phyloP scores from a whole-genome alignment of 2,329 filamentous ascomycete species.

The Diaporthe caulivora region DNA sequence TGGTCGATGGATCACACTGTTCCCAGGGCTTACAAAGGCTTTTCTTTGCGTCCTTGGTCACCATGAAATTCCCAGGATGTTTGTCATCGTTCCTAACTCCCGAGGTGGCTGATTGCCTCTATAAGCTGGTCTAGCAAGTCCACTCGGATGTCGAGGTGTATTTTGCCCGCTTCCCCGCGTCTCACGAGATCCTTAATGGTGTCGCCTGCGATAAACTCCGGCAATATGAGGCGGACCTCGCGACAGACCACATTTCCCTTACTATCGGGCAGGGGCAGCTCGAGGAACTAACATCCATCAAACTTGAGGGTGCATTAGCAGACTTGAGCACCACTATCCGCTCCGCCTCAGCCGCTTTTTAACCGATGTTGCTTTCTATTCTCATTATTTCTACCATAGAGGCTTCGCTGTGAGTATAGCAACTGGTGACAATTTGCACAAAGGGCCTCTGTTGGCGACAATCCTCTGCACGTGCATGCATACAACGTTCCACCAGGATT shows the following conservation, averaged over 20 bases:
- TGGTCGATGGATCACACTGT: neutral
- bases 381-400: too few relatives aligned
- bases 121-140: neutral
- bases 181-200: neutral
- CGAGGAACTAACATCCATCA: neutral
- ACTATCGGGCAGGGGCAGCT: neutral
- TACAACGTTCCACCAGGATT: neutral
- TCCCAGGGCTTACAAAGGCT: neutral
- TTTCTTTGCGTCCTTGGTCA: neutral
- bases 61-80: conserved; percentile 4
- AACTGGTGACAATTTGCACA: neutral
- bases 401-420: neutral
- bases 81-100: neutral
- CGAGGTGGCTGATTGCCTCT: neutral
- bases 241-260: neutral
- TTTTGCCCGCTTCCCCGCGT: neutral
- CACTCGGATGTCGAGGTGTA: neutral
- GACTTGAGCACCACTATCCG: too few relatives aligned
- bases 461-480: neutral
- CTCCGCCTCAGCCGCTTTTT: too few relatives aligned
- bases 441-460: neutral
- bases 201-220: conserved; percentile 2
- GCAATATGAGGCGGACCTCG: conserved; percentile 9
- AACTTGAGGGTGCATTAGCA: neutral
- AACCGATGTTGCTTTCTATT: too few relatives aligned